Conservation (phyloP, 176 grass and related monocot species). For the Dactylis glomerata region DNA sequence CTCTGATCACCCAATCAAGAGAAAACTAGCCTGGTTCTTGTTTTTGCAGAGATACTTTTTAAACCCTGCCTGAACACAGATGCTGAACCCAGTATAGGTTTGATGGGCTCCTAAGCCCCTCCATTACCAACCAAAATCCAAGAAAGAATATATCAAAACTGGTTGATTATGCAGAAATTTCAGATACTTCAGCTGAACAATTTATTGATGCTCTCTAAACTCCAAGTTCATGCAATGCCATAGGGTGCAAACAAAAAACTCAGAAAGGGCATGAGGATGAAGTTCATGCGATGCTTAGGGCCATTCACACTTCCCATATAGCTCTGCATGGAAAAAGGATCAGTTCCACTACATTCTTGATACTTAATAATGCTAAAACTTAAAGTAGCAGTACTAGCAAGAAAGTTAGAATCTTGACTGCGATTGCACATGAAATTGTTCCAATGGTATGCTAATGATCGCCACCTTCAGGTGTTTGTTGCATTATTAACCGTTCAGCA, state of each 20-base stretch:
- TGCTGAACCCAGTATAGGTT: background rate
- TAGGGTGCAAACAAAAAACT: background rate
- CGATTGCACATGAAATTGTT: conserved; percentile 44
- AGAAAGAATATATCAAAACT: background rate
- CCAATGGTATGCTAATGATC: conserved; percentile 13
- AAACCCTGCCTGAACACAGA: background rate
- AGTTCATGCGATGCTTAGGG: background rate
- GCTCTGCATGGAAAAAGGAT: background rate
- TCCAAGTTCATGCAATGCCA: background rate
- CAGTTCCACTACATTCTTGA: background rate
- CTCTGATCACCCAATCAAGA: background rate
- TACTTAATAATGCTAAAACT: background rate
- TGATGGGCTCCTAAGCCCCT: background rate
- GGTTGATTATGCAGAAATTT: background rate
- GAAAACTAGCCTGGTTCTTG: background rate
- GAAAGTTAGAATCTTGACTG: conserved; percentile 4
- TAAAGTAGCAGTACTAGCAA: background rate
- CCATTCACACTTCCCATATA: background rate
- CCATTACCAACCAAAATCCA: background rate
- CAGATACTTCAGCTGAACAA: background rate
- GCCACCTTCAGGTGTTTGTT: conserved; percentile 34
- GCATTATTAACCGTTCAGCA: conserved; percentile 28
- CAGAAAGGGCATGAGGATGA: background rate
- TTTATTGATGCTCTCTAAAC: background rate
- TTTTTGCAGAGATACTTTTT: background rate